Percentiles rank a stretch among this genome's conserved stretches.
phyloP scores from a whole-genome alignment of 257 asterid genomes.

The Misopates orontium region DNA sequence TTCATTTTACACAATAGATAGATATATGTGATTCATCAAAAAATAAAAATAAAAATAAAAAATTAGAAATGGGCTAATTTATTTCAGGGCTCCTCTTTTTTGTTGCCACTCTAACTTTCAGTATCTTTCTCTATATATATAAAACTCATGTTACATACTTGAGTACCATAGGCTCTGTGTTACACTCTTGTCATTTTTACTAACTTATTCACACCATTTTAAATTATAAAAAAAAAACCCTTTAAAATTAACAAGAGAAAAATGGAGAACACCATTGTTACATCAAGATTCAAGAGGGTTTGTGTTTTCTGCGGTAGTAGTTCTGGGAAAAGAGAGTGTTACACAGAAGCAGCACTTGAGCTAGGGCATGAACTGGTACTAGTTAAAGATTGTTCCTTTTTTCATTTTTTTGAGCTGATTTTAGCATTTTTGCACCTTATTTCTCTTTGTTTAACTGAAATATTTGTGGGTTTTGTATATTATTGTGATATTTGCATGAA shows the following conservation, averaged over 20 bases:
- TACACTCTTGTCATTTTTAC: no score
- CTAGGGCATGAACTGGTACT: slow-evolving; percentile 65
- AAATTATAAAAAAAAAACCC: no score
- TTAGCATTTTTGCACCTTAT: not conserved
- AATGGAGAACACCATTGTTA: slow-evolving; percentile 27
- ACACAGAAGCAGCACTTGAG: slow-evolving; percentile 62
- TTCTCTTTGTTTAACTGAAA: not conserved
- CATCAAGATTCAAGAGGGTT: slow-evolving; percentile 56
- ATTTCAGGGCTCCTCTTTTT: not conserved
- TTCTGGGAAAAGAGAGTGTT: slow-evolving; percentile 66
- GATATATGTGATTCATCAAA: no score
- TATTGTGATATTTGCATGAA: slow-evolving; percentile 32
- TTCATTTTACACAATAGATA: no score
- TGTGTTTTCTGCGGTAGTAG: slow-evolving; percentile 82
- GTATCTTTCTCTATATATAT: slow-evolving; percentile 16
- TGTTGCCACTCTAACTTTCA: not conserved
- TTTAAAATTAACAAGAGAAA: not conserved
- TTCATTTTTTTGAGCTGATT: not conserved
- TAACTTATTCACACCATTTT: no score
- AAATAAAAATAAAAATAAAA: no score
- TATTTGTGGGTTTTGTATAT: not conserved
- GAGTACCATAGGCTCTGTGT: no score
- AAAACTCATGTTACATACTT: not conserved
- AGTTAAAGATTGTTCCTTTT: not conserved
- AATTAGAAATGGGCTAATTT: not conserved